Conservation (phyloP, 306 rosid species). For the Vicia faba region DNA sequence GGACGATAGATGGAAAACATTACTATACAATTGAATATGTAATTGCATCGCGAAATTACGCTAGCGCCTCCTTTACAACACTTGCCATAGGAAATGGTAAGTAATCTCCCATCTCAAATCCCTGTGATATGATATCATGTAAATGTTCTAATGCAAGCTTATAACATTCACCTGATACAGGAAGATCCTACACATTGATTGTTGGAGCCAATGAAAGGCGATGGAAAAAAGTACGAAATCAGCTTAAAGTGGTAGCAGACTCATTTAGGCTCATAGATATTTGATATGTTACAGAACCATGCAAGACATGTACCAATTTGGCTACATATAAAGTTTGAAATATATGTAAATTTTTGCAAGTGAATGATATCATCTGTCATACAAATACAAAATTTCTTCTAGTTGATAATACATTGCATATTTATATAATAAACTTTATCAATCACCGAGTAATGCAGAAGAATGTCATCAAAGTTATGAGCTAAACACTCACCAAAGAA, state of each 20-base stretch:
- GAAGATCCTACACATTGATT: conserved; percentile 76
- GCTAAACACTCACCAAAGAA: not conserved
- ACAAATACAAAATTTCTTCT: not conserved
- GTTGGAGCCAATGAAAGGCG: conserved; percentile 91
- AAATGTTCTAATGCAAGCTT: conserved; percentile 23
- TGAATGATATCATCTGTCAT: conserved; percentile 6
- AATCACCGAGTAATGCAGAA: not conserved
- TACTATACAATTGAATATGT: conserved; percentile 83
- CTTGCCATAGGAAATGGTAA: conserved; percentile 90
- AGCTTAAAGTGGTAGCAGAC: conserved; percentile 92
- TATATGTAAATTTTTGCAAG: conserved; percentile 20
- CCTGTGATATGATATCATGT: not conserved
- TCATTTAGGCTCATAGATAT: conserved; percentile 85
- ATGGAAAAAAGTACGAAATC: conserved; percentile 74
- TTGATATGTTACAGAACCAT: conserved; percentile 34
- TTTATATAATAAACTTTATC: not conserved
- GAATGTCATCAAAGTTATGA: not conserved
- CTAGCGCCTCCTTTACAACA: conserved; percentile 73
- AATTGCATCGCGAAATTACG: conserved; percentile 66
- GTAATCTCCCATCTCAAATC: conserved; percentile 30
- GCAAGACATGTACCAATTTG: conserved; percentile 6
- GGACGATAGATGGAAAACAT: conserved; percentile 71
- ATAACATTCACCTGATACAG: conserved; percentile 44
- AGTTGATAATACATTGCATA: conserved; percentile 1
- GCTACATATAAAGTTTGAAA: conserved; percentile 16